These are phyloP conservation scores for Leishmania lainsoni DNA, from an alignment of 208 protist species.

Conservation along the genomic window DNA sequence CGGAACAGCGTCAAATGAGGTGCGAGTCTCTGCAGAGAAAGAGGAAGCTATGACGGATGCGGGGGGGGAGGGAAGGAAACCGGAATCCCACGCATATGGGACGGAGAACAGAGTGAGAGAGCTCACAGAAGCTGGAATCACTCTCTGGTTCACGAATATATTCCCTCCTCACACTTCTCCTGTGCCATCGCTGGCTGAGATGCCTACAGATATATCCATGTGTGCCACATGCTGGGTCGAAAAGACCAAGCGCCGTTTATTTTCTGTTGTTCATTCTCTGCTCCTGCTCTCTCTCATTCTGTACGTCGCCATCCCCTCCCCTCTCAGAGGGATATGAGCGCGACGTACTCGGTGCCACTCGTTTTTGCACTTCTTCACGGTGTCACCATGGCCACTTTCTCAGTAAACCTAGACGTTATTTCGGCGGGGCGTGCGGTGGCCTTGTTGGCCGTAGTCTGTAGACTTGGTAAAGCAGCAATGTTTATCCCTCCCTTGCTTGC, in stretches of 20 bases:
- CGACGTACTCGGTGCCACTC: not conserved
- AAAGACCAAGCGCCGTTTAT: not conserved
- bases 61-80: too few relatives aligned
- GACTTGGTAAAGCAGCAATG: not conserved
- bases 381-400: not conserved
- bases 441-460: not conserved
- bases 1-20: constrained; percentile 8
- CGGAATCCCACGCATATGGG: not conserved
- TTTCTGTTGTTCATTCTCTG: constrained; percentile 8
- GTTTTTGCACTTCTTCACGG: not conserved
- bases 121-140: not conserved
- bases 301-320: not conserved
- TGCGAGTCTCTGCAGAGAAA: not conserved
- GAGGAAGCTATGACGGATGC: not conserved
- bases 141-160: not conserved
- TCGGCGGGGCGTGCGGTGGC: not conserved
- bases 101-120: not conserved
- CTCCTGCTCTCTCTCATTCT: constrained; percentile 25
- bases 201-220: not conserved
- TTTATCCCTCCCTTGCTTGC: not conserved
- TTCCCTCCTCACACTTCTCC: not conserved
- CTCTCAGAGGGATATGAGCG: not conserved
- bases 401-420: not conserved
- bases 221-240: not conserved
- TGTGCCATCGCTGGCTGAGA: not conserved